Conservation (phyloP, 768 basidiomycete genomes). For the Suillus lakei region DNA sequence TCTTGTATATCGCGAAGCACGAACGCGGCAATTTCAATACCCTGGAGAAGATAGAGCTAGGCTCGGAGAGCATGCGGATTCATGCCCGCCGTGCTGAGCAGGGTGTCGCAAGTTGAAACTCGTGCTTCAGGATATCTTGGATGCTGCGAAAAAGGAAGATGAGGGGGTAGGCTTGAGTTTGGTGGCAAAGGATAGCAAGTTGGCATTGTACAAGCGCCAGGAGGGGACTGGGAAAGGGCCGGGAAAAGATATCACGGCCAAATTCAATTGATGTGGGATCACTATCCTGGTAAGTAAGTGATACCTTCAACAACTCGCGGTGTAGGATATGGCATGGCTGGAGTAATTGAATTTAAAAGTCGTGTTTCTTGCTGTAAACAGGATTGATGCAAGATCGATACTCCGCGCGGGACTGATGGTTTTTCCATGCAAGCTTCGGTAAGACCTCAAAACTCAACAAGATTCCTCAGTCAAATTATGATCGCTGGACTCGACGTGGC, state of each 20-base stretch:
- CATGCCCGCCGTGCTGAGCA: conserved; percentile 25
- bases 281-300: background rate
- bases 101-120: conserved; percentile 33
- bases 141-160: conserved; percentile 55
- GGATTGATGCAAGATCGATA: background rate
- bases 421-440: background rate
- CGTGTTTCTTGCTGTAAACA: background rate
- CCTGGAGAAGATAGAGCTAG: conserved; percentile 51
- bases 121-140: conserved; percentile 44
- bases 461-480: background rate
- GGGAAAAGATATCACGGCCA: conserved; percentile 26
- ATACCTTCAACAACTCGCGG: background rate
- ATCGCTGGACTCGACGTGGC: too few relatives aligned
- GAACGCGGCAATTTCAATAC: conserved; percentile 54
- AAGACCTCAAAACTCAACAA: background rate
- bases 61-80: conserved; percentile 29
- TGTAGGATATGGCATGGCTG: background rate
- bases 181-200: conserved; percentile 47
- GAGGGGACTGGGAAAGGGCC: conserved; percentile 24
- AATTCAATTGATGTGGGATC: conserved; percentile 16
- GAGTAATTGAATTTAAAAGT: background rate
- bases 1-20: conserved; percentile 65
- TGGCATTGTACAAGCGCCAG: conserved; percentile 57
- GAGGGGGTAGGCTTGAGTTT: conserved; percentile 57
- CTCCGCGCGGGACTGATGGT: background rate